A percentile compares a stretch with the other conserved stretches of the same genome.
phyloP scores from a whole-genome alignment of 768 basidiomycete species.

The Royoungia palumana region DNA sequence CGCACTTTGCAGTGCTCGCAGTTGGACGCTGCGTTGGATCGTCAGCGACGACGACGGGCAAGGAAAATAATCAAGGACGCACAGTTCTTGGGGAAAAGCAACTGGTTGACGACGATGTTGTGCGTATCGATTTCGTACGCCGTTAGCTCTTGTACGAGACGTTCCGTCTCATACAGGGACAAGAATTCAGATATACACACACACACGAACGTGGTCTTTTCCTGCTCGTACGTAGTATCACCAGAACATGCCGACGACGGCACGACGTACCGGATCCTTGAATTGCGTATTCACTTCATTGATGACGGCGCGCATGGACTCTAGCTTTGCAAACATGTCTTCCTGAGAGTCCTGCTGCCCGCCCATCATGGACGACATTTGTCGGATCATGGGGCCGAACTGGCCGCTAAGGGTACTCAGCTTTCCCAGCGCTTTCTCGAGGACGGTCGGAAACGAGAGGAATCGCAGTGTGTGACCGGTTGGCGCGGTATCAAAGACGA shows the following conservation, averaged over 20 bases:
- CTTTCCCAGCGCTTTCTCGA: slow-evolving; percentile 97
- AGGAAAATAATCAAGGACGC: slow-evolving; percentile 25
- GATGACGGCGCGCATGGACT: slow-evolving; percentile 94
- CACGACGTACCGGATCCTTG: slow-evolving; percentile 83
- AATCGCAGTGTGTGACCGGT: slow-evolving; percentile 98
- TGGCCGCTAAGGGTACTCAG: slow-evolving; percentile 89
- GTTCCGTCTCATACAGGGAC: slow-evolving; percentile 97
- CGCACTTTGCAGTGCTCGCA: slow-evolving; percentile 96
- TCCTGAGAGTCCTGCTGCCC: slow-evolving; percentile 87
- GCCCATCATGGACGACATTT: slow-evolving; percentile 98
- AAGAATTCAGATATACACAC: slow-evolving; percentile 99
- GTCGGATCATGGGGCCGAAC: slow-evolving; percentile 94
- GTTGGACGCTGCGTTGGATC: slow-evolving; percentile 59
- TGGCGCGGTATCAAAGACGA: slow-evolving; percentile 98
- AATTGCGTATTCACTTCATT: slow-evolving; percentile 99
- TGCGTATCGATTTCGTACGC: slow-evolving; percentile 96
- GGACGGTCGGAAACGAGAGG: slow-evolving; percentile 96
- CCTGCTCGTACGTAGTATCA: slow-evolving; percentile 43
- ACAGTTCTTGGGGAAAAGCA: slow-evolving; percentile 92
- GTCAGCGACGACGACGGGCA: background rate
- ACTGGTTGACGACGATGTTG: slow-evolving; percentile 97
- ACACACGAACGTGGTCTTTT: slow-evolving; percentile 98
- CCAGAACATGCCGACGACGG: background rate
- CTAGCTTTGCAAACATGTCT: slow-evolving; percentile 98
- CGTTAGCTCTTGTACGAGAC: slow-evolving; percentile 94